A percentile compares a stretch with the other conserved stretches of the same genome.
Evolutionary conservation across 2,329 filamentous ascomycete genomes (phyloP).

Genomic region (Phaeomoniella chlamydospora): DNA sequence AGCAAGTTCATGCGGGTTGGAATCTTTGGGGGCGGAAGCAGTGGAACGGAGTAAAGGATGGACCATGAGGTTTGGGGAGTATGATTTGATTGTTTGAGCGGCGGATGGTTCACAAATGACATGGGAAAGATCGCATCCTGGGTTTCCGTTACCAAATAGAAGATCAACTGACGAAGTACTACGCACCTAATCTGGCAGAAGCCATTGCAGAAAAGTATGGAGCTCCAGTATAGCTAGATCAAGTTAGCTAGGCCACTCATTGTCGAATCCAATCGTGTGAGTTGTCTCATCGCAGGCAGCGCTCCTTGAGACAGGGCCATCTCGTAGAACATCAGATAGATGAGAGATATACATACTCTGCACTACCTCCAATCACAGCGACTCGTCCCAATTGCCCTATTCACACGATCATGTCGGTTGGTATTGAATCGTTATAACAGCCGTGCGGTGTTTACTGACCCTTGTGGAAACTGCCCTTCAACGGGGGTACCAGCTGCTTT

Average conservation of each 20-base stretch:
- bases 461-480: slow-evolving; percentile 94
- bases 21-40: slow-evolving; percentile 34
- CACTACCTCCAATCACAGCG: slow-evolving; percentile 84
- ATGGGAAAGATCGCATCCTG: slow-evolving; percentile 73
- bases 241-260: neutral
- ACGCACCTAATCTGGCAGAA: slow-evolving; percentile 63
- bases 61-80: slow-evolving; percentile 97
- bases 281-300: slow-evolving; percentile 5
- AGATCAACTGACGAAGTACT: no score
- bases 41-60: slow-evolving; percentile 86
- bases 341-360: slow-evolving; percentile 44
- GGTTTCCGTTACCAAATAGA: slow-evolving; percentile 3
- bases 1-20: slow-evolving; percentile 44
- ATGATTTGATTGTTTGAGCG: slow-evolving; percentile 82
- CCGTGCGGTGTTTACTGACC: no score
- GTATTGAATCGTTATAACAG: no score
- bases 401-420: no score
- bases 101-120: slow-evolving; percentile 90
- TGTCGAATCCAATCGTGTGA: neutral
- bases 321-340: neutral
- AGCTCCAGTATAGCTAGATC: slow-evolving; percentile 66
- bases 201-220: slow-evolving; percentile 98
- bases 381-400: slow-evolving; percentile 85
- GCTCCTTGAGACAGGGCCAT: neutral
- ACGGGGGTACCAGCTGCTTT: slow-evolving; percentile 80